Evolutionary conservation across 1,139 yeast genomes (phyloP).

Genomic region (Kurtzmaniella quercitrusa): DNA sequence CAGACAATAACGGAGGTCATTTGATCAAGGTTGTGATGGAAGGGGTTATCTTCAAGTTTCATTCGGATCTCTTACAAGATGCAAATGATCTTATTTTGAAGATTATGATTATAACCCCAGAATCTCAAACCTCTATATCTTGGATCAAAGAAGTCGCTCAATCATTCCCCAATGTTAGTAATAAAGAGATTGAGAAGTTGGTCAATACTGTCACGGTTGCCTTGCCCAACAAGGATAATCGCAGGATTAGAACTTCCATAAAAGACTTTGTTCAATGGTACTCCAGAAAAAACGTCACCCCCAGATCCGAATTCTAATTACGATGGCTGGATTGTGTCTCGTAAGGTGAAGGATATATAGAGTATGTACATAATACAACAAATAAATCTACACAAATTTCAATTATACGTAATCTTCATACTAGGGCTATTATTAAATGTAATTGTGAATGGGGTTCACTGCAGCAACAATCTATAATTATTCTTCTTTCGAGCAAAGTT

Average conservation of each 20-base stretch:
- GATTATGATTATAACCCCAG: constrained; percentile 52
- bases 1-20: constrained; percentile 54
- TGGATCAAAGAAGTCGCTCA: constrained; percentile 62
- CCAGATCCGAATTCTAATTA: constrained; percentile 39
- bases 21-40: constrained; percentile 52
- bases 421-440: background rate
- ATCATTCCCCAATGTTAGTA: constrained; percentile 60
- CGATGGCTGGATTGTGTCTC: background rate
- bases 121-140: constrained; percentile 36
- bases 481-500: constrained; percentile 17
- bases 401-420: background rate
- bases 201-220: constrained; percentile 56
- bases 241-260: constrained; percentile 66
- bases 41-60: constrained; percentile 72
- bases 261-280: constrained; percentile 82
- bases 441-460: background rate
- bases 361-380: background rate
- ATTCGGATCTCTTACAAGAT: constrained; percentile 66
- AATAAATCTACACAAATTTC: background rate
- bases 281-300: constrained; percentile 66
- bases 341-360: background rate
- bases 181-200: constrained; percentile 62
- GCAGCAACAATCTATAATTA: constrained; percentile 8
- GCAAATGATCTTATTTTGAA: constrained; percentile 73
- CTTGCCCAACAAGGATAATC: constrained; percentile 63